Conservation (phyloP, 768 basidiomycete genomes). For the Termitomyces sp. region DNA sequence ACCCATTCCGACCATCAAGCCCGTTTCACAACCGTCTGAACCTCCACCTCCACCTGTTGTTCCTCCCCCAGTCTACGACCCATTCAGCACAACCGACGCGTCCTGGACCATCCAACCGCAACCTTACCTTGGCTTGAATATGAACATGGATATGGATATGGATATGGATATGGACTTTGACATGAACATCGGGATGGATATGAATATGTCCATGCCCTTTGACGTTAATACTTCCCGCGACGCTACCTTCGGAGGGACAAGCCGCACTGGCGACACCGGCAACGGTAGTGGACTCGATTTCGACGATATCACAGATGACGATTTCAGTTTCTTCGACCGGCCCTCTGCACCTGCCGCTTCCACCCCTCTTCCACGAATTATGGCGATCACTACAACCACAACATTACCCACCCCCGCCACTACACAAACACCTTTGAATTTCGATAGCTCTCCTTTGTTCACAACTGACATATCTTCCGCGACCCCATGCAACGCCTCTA, state of each 20-base stretch:
- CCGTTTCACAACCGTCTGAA: constrained; percentile 3
- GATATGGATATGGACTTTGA: constrained; percentile 45
- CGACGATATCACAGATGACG: constrained; percentile 75
- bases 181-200: constrained; percentile 30
- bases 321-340: constrained; percentile 83
- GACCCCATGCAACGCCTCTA: constrained; percentile 1
- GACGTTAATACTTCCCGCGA: constrained; percentile 3
- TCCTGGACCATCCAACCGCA: constrained; percentile 26
- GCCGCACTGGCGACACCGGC: constrained; percentile 11
- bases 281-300: constrained; percentile 37
- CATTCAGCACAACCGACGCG: constrained; percentile 16
- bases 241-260: neutral
- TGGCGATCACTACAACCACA: neutral
- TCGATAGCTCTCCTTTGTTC: constrained; percentile 3
- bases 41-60: constrained; percentile 10
- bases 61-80: constrained; percentile 6
- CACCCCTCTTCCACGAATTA: neutral
- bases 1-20: constrained; percentile 3
- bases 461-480: neutral
- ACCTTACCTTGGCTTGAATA: constrained; percentile 6
- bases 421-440: constrained; percentile 17
- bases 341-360: constrained; percentile 27
- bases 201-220: constrained; percentile 28
- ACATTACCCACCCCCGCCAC: constrained; percentile 23
- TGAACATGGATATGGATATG: constrained; percentile 20